These are phyloP conservation scores for Chlorella vulgaris DNA, from an alignment of 139 green algal genomes.

Conservation along the genomic window DNA sequence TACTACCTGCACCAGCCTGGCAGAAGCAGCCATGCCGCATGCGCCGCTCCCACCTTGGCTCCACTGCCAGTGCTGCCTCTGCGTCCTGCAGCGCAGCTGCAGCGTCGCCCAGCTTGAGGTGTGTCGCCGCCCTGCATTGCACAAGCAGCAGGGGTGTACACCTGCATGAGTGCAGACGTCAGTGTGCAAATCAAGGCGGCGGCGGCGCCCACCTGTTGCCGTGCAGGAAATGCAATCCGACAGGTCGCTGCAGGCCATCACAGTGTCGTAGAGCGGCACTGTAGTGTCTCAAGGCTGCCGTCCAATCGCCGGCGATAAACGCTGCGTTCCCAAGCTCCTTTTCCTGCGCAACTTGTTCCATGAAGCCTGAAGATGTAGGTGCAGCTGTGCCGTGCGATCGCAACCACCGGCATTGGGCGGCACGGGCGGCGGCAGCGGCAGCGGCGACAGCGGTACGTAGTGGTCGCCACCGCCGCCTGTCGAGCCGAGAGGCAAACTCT, in stretches of 20 bases:
- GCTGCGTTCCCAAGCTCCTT: not conserved
- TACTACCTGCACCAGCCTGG: too few relatives aligned
- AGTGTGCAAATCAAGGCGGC: not conserved
- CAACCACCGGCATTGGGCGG: not conserved
- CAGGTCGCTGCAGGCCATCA: not conserved
- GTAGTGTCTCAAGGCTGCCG: not conserved
- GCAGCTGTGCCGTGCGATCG: not conserved
- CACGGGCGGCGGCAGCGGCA: not conserved
- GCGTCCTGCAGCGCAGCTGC: slow-evolving; percentile 10
- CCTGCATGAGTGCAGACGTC: too few relatives aligned
- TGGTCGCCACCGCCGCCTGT: too few relatives aligned
- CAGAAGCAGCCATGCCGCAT: too few relatives aligned
- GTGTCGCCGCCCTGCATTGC: slow-evolving; percentile 18
- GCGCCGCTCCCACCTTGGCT: slow-evolving; percentile 2
- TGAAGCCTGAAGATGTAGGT: not conserved
- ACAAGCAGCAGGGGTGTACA: not conserved
- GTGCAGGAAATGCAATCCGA: not conserved
- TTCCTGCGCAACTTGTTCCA: not conserved
- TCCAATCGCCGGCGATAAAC: not conserved
- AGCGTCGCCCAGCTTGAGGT: slow-evolving; percentile 3
- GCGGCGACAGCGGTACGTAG: not conserved
- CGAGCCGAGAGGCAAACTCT: too few relatives aligned
- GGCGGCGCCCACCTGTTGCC: not conserved
- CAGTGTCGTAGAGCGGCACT: not conserved
- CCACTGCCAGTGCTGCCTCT: not conserved